Evolutionary conservation across 2,329 filamentous ascomycete genomes (phyloP).

Genomic region (Zymoseptoria passerinii): DNA sequence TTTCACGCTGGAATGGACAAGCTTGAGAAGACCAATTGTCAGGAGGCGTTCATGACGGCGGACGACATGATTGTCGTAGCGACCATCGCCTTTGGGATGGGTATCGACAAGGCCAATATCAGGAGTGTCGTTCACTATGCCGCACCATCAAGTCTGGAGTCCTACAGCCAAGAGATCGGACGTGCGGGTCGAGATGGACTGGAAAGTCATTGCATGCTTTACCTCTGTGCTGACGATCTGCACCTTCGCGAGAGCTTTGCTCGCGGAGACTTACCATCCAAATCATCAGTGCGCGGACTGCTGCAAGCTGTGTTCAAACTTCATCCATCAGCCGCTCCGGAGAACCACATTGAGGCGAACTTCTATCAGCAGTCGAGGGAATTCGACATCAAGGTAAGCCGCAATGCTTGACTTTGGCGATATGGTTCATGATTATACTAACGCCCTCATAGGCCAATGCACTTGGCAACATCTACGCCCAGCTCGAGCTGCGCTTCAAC

Average conservation of each 20-base stretch:
- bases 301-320: slow-evolving; percentile 45
- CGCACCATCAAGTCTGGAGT: slow-evolving; percentile 88
- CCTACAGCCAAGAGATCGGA: slow-evolving; percentile 97
- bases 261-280: slow-evolving; percentile 51
- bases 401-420: not conserved
- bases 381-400: slow-evolving; percentile 44
- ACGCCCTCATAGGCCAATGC: slow-evolving; percentile 28
- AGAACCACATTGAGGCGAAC: slow-evolving; percentile 36
- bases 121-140: slow-evolving; percentile 92
- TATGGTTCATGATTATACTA: not conserved
- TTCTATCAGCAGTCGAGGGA: slow-evolving; percentile 40
- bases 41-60: slow-evolving; percentile 75
- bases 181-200: slow-evolving; percentile 82
- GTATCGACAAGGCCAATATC: slow-evolving; percentile 94
- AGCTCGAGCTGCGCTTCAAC: slow-evolving; percentile 51
- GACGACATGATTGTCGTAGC: slow-evolving; percentile 82
- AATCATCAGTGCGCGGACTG: slow-evolving; percentile 40
- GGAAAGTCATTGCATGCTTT: slow-evolving; percentile 50
- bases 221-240: slow-evolving; percentile 50
- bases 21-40: slow-evolving; percentile 59
- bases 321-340: slow-evolving; percentile 3
- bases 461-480: slow-evolving; percentile 49
- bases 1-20: slow-evolving; percentile 77
- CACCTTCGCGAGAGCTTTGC: slow-evolving; percentile 53
- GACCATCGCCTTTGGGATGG: slow-evolving; percentile 98